Base-by-base conservation (phyloP, 495 filamentous ascomycete genomes). In the Hypoxylon rickii region DNA sequence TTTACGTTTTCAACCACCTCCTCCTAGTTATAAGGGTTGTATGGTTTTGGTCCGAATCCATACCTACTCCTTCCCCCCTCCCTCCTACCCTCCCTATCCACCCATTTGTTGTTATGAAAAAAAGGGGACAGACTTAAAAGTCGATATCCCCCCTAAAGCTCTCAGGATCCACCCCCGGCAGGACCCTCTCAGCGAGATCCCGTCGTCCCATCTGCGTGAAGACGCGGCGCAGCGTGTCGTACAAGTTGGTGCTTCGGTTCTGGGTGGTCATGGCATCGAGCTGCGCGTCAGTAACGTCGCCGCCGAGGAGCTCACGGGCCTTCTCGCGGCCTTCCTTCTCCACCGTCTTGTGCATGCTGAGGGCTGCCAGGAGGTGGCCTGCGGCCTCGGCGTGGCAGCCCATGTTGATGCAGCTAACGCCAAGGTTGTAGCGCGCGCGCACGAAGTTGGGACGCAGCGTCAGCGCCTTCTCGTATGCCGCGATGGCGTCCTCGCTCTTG, bases 321-420 rank as follows among this genome's bases (percentile, higher is more conserved):
- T 89, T 86, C 65, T 96, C 87, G 40, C 88, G 77, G 2, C 89
- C 89, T 68, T 92, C 88, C 61, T 83, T 79, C 74, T 96, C 94
- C 1, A 96, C 89, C 6, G 93, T 86, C 62, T 92, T 90, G 79
- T 98, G 94, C 94, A 98, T 97, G n/a, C 85, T 85, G 34, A 98
- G 73, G 1, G 93, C 92, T 2, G 92, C 90, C 0, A 98, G 82
- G n/a, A 98, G 81, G 71, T 98, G 94, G 58, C 91, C 88, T 3
- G 95, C 94, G 0, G 94, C 94, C 75, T 97, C 89, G 13, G 86
- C 85, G 66, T 88, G 92, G 72, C 92, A 96, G 16, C 92, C 92
- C 55, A 98, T 96, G 71, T 98, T 98, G 69, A 98, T 97, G 70
- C 94, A 98, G 12, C 83, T 87, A 3, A 98, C 94, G 32, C 94